Percentiles rank a stretch among this genome's conserved stretches.
phyloP scores from a whole-genome alignment of 2,329 filamentous ascomycete species.

The Paecilomyces variotii region DNA sequence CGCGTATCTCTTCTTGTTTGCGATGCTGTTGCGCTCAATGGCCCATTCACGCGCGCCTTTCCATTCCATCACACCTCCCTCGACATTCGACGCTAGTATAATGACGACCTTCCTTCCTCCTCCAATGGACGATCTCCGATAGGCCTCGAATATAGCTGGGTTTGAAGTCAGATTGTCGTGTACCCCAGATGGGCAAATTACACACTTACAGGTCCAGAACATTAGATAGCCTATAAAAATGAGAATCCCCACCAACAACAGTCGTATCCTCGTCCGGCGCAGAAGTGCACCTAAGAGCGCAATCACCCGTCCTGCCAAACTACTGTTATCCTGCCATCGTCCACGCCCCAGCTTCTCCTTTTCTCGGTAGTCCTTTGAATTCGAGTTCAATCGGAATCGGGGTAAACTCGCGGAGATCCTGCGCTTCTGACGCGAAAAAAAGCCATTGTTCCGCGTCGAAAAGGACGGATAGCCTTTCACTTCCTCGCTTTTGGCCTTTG shows the following conservation, averaged over 20 bases:
- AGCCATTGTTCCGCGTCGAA: conserved; percentile 72
- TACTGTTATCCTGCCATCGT: conserved; percentile 41
- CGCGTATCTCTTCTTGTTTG: conserved; percentile 88
- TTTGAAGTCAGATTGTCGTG: conserved; percentile 23
- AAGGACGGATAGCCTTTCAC: conserved; percentile 71
- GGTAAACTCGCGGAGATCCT: conserved; percentile 73
- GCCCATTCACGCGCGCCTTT: conserved; percentile 97
- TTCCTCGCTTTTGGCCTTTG: conserved; percentile 67
- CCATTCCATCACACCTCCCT: conserved; percentile 98
- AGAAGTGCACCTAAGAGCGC: conserved; percentile 44
- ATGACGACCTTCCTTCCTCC: conserved; percentile 89
- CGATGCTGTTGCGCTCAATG: conserved; percentile 89
- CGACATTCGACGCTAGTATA: conserved; percentile 85
- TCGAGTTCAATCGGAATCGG: conserved; percentile 50
- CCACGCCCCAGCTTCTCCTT: conserved; percentile 68
- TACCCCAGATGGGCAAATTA: background rate
- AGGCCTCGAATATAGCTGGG: conserved; percentile 51
- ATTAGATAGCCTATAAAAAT: conserved; percentile 57
- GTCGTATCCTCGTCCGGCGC: conserved; percentile 57
- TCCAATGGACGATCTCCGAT: conserved; percentile 66
- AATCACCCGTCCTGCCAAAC: conserved; percentile 21
- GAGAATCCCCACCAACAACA: conserved; percentile 53
- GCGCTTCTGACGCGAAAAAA: conserved; percentile 78
- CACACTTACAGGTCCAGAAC: conserved; percentile 65
- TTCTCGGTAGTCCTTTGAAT: conserved; percentile 52